phyloP scores from a whole-genome alignment of 148 eudicot species.

The Salicornia ramosissima region DNA sequence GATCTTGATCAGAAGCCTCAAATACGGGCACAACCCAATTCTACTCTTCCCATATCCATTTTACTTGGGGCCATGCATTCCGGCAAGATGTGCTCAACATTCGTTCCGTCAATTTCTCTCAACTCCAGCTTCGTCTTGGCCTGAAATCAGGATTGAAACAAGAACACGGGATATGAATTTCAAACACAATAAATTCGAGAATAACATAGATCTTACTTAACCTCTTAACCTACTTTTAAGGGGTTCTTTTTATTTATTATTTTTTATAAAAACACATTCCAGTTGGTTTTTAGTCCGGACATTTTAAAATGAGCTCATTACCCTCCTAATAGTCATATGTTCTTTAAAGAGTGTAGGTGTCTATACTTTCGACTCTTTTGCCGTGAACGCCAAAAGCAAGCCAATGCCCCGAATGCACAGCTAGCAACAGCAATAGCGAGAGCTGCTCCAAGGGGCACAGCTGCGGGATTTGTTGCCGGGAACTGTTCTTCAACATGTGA shows the following conservation, averaged over 20 bases:
- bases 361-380: slow-evolving; percentile 96
- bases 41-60: background rate
- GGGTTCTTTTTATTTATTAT: background rate
- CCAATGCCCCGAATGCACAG: slow-evolving; percentile 93
- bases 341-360: slow-evolving; percentile 77
- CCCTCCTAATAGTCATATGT: slow-evolving; percentile 57
- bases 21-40: background rate
- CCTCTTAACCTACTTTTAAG: background rate
- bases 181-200: background rate
- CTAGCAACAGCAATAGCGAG: slow-evolving; percentile 85
- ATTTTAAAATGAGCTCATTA: slow-evolving; percentile 28
- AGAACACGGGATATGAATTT: slow-evolving; percentile 18
- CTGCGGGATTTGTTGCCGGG: slow-evolving; percentile 55
- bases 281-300: slow-evolving; percentile 20
- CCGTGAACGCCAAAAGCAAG: slow-evolving; percentile 93
- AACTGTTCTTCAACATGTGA: slow-evolving; percentile 40
- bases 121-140: slow-evolving; percentile 80
- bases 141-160: slow-evolving; percentile 46
- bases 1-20: slow-evolving; percentile 17
- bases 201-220: background rate
- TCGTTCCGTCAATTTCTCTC: slow-evolving; percentile 21
- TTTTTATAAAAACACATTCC: too few relatives aligned
- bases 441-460: slow-evolving; percentile 87
- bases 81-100: slow-evolving; percentile 7
- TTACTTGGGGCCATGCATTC: slow-evolving; percentile 1